Base-by-base conservation (phyloP, 2,329 filamentous ascomycete genomes). In the Cladosporium sp. region DNA sequence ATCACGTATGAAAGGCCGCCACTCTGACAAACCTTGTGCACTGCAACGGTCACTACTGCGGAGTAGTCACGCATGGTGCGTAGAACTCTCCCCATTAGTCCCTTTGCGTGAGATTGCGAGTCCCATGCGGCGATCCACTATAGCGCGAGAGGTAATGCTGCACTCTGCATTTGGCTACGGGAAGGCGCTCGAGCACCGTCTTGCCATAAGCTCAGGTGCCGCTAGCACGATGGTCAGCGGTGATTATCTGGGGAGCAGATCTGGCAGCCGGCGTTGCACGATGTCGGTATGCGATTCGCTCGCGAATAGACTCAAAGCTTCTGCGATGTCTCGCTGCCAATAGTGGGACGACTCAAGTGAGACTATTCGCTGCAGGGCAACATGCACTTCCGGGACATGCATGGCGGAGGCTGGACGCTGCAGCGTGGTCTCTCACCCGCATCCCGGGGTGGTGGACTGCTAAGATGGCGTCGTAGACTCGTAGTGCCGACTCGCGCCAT, bases 1-100 rank as follows among this genome's bases (percentile, higher is more conserved):
- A 49, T 56, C 42, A 28, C 54, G 42, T 39, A 47, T 49, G 47
- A 50, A 34, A 11, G 30, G 28, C 54, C 42, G 15, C 30, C 54
- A 49, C 40, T 36, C 43, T 11, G 30, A 56, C 40, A 49, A 56
- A 56, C 54, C 36, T 49, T 56, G 34, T 42, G 42, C 20, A n/a
- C 20, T 38, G 42, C 36, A 56, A 56, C 54, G 34, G 54, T 49
- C 54, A 22, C 54, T 56, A 56, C 54, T 56, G 54, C 54, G 42
- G 42, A 49, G 54, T 39, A 39, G 42, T 56, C 54, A 56, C 54
- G 22, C 40, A 36, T 39, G 20, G 54, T 47, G 19, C 42, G 42
- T 15, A 39, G 40, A 25, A 39, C 19, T 42, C 34, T 47, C 47
- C 20, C 52, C 40, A 38, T 25, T 30, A 47, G 17, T 17, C n/a